phyloP scores from a whole-genome alignment of 257 asterid species.

The Nicotiana otophora region DNA sequence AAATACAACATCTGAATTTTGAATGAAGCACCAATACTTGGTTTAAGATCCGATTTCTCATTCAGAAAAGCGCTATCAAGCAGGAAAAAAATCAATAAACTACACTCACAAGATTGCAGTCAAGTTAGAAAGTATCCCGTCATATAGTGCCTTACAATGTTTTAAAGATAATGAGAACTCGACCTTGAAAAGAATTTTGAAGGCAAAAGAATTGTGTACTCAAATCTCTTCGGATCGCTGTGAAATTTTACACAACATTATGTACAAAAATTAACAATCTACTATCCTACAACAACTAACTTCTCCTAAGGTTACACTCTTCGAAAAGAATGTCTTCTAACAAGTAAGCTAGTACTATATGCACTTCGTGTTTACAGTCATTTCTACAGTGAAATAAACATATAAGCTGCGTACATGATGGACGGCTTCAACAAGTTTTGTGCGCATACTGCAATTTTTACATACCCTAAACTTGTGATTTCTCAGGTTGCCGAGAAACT shows the following conservation, averaged over 20 bases:
- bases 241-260: not conserved
- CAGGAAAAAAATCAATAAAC: not conserved
- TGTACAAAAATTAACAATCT: not conserved
- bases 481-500: constrained; percentile 66
- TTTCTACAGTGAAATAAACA: not conserved
- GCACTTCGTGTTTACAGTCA: not conserved
- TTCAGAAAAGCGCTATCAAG: not conserved
- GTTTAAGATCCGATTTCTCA: not conserved
- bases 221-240: not conserved
- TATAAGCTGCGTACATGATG: not conserved
- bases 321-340: not conserved
- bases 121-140: too few species aligned
- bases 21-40: not conserved
- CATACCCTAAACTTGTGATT: constrained; percentile 29
- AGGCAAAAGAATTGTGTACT: not conserved
- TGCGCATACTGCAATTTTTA: not conserved
- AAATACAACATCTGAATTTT: not conserved
- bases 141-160: not conserved
- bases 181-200: not conserved
- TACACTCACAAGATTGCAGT: not conserved
- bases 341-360: not conserved
- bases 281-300: not conserved
- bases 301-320: not conserved
- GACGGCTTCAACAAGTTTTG: not conserved
- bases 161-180: not conserved